These are phyloP conservation scores for Salix udensis DNA, from an alignment of 345 rosid genomes.

Conservation along the genomic window DNA sequence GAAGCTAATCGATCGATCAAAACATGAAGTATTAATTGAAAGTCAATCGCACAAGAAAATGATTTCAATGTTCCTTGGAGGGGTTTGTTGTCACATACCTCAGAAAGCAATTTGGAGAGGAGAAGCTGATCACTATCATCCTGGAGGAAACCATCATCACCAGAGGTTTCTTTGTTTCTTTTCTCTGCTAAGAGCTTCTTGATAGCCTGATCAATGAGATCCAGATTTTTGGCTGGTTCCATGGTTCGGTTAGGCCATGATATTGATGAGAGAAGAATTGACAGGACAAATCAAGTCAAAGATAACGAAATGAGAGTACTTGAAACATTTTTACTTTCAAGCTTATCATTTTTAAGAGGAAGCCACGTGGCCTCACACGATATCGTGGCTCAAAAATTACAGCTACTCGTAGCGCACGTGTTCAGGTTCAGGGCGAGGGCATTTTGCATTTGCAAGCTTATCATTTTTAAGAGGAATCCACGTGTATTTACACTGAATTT, in stretches of 20 bases:
- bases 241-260: not conserved
- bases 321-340: not conserved
- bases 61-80: not conserved
- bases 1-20: not conserved
- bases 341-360: not conserved
- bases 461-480: too few species aligned
- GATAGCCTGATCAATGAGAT: slow-evolving; percentile 43
- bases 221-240: slow-evolving; percentile 42
- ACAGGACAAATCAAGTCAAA: not conserved
- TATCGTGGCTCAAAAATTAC: not conserved
- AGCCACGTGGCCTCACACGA: not conserved
- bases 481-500: too few species aligned
- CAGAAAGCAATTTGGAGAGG: slow-evolving; percentile 56
- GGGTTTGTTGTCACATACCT: slow-evolving; percentile 33
- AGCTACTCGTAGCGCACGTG: not conserved
- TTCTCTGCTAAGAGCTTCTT: slow-evolving; percentile 46
- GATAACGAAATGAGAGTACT: not conserved
- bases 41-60: not conserved
- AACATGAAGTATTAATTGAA: not conserved
- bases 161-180: slow-evolving; percentile 30
- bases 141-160: slow-evolving; percentile 8
- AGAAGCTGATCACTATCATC: slow-evolving; percentile 43
- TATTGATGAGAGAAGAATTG: not conserved
- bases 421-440: not conserved
- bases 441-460: too few species aligned